Conservation (phyloP, 106 monocot genomes). For the Dendrobium officinale region DNA sequence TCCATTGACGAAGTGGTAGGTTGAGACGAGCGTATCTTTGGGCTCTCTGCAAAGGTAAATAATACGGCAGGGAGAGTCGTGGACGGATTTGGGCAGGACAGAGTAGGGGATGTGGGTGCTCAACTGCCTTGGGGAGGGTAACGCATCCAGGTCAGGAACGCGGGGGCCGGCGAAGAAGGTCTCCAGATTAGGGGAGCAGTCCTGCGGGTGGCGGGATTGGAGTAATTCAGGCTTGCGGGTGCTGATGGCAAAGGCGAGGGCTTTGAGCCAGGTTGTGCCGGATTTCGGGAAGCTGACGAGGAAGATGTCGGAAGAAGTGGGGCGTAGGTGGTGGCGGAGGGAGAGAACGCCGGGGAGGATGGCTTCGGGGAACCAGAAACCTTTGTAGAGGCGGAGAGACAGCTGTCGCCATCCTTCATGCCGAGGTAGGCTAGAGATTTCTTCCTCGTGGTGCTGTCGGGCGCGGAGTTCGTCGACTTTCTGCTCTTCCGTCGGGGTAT, state of each 20-base stretch:
- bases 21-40: conserved; percentile 32
- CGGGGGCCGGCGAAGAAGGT: neutral
- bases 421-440: neutral
- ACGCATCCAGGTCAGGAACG: neutral
- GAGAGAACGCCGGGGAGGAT: neutral
- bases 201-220: conserved; percentile 6
- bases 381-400: neutral
- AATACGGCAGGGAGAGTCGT: conserved; percentile 11
- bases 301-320: neutral
- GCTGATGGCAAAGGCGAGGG: conserved; percentile 6
- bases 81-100: conserved; percentile 16
- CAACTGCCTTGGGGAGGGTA: conserved; percentile 10
- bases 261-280: conserved; percentile 17
- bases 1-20: conserved; percentile 14
- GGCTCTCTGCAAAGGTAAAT: conserved; percentile 35
- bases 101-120: conserved; percentile 3
- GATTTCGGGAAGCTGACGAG: neutral
- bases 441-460: neutral
- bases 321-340: neutral
- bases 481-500: neutral
- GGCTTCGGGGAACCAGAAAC: neutral
- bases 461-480: neutral
- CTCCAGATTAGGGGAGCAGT: conserved; percentile 5
- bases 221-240: conserved; percentile 1
- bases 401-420: neutral